These are phyloP conservation scores for Alopecurus myosuroides DNA, from an alignment of 176 grass and related monocot species.

Conservation along the genomic window DNA sequence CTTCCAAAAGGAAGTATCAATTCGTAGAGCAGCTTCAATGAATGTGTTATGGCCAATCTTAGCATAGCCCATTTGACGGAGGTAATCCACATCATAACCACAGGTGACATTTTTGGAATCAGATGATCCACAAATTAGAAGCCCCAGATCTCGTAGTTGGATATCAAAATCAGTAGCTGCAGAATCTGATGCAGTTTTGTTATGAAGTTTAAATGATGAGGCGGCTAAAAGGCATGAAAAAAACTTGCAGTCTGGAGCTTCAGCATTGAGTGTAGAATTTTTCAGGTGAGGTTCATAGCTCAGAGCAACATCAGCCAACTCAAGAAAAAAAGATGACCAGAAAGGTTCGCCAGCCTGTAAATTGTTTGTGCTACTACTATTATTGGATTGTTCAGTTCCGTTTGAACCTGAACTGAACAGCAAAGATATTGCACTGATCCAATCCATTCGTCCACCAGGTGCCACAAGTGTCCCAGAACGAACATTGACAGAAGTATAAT, in stretches of 20 bases:
- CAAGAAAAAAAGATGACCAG: slow-evolving; percentile 70
- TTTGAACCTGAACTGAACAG: slow-evolving; percentile 59
- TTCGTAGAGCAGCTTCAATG: slow-evolving; percentile 61
- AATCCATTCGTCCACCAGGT: slow-evolving; percentile 96
- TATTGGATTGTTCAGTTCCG: slow-evolving; percentile 36
- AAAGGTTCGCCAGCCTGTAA: slow-evolving; percentile 17
- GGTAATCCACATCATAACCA: slow-evolving; percentile 58
- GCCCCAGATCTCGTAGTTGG: slow-evolving; percentile 77
- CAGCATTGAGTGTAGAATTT: slow-evolving; percentile 29
- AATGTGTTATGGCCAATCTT: slow-evolving; percentile 68
- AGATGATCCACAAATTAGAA: slow-evolving; percentile 71
- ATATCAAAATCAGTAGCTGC: slow-evolving; percentile 61
- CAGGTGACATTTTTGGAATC: slow-evolving; percentile 39
- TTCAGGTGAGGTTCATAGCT: slow-evolving; percentile 80
- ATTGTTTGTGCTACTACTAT: slow-evolving; percentile 32
- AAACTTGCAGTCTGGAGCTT: slow-evolving; percentile 31
- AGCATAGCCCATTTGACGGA: slow-evolving; percentile 59
- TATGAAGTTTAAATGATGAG: slow-evolving; percentile 82
- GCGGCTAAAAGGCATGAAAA: slow-evolving; percentile 88
- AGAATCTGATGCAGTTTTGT: slow-evolving; percentile 43
- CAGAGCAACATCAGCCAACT: slow-evolving; percentile 87
- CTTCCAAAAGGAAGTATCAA: slow-evolving; percentile 61
- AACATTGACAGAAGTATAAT: slow-evolving; percentile 69
- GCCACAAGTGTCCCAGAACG: slow-evolving; percentile 72
- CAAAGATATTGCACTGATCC: slow-evolving; percentile 63